Evolutionary conservation across 225 moss, liverwort and hornwort species (phyloP), one percentile per base, ranked within the genome.

Genomic region (Pseudisothecium myosuroides): DNA sequence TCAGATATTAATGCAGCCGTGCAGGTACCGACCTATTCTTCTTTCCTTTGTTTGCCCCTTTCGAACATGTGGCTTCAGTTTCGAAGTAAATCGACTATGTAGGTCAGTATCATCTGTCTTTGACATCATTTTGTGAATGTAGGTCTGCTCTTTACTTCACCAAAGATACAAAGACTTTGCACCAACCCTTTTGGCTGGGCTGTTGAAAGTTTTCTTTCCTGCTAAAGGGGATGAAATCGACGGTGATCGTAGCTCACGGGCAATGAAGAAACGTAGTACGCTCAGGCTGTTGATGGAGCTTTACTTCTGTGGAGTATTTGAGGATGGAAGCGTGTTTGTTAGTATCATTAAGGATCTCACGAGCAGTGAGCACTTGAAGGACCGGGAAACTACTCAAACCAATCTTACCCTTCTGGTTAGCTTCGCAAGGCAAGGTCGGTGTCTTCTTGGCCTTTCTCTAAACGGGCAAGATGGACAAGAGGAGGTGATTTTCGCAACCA

Each of bases 151-250:
- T 56, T 91, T 96, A 89, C 95, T 99, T 81, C 98, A 99, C 78
- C 98, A 99, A 91, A 93, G 98, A 87, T 99, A 99, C 89, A 99
- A 96, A 91, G 98, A 97, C 92, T 99, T 99, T 81, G 95, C 97
- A 56, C 95, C 95, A 65, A 96, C 97, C 80, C 96, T 99, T 76
- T 79, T 95, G 76, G 92, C 95, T 88, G 96, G 96, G 82, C 93
- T 99, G 80, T 90, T 95, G 87, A 99, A 96, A 89, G 86, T 95
- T 82, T 99, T 97, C 77, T 94, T 97, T 88, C 95, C 98, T 59
- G 96, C 95, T 66, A 97, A 95, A 91, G 87, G 93, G 41, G 98
- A 99, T 82, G 98, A 99, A 73, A 79, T 89, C 62, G 98, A 99
- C 55, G 92, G 95, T 83, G 98, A 99, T 88, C 95, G 98, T 61